Evolutionary conservation across 2,329 filamentous ascomycete genomes (phyloP), one percentile per base, ranked within the genome.

Genomic region (Colletotrichum tropicale): DNA sequence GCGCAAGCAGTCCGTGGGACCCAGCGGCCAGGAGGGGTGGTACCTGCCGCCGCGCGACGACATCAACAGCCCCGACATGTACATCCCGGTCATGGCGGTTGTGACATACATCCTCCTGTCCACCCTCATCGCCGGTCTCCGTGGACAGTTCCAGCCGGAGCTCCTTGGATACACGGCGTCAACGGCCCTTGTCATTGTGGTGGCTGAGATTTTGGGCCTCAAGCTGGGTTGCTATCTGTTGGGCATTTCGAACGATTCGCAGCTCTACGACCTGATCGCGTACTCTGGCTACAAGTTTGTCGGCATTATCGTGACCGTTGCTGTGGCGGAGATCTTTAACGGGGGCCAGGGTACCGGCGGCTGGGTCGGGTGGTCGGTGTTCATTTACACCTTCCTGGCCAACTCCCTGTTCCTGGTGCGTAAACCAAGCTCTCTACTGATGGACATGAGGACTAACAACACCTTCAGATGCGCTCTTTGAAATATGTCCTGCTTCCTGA

Each of bases 261-360:
- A 98, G 83, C 91, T 98, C 68, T 91, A 98, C 74, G 97, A 99
- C 81, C 87, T 99, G 66, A 94, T 99, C 70, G 98, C 98, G 7
- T 99, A 99, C 86, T 96, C 94, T 3, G 98, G 98, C 24, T 99
- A 99, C 88, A 99, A 99, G 85, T 99, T 99, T 82, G 96, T 99
- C 32, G 97, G 96, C 36, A 96, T 98, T 79, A 99, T 99, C 76
- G 90, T 95, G 66, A 98, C 96, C 0, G 90, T 95, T 69, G 98
- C 96, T 0, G 87, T 96, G 21, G 93, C 95, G 18, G 95, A 98
- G 84, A 89, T 95, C 18, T 86, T 95, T 78, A 98, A 94, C 72
- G 92, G 93, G 15, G 94, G 96, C 60, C 92, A 93, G 81, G 94
- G 96, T 26, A 97, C 95, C 4, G 94, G 96, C 66, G 94, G 95